phyloP scores from a whole-genome alignment of 768 basidiomycete genomes.

The Filobasidium floriforme region DNA sequence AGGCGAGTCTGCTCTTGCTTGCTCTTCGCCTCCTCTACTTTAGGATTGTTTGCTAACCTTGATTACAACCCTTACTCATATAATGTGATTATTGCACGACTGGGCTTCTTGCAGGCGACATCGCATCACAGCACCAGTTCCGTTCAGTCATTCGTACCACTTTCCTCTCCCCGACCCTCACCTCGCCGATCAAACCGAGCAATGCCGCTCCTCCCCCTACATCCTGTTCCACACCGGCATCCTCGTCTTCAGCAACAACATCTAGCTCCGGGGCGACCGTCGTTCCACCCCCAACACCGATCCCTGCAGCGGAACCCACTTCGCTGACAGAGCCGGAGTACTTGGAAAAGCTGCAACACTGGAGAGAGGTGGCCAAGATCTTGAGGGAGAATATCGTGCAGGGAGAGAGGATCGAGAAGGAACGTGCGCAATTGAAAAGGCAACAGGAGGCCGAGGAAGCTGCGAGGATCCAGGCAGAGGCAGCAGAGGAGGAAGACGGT shows the following conservation, averaged over 20 bases:
- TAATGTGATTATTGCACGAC: background rate
- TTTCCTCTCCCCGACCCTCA: constrained; percentile 36
- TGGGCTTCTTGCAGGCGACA: constrained; percentile 10
- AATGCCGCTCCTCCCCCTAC: constrained; percentile 11
- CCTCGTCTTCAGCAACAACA: constrained; percentile 21
- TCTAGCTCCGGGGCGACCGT: constrained; percentile 1
- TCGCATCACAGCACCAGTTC: constrained; percentile 23
- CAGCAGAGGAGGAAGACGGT: constrained; percentile 11
- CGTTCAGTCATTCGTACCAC: constrained; percentile 30
- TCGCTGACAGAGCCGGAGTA: constrained; percentile 21
- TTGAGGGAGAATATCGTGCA: constrained; percentile 80
- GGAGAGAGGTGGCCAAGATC: constrained; percentile 64
- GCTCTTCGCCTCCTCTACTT: background rate
- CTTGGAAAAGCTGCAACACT: constrained; percentile 47
- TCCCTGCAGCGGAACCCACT: background rate
- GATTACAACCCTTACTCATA: background rate
- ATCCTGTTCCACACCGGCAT: constrained; percentile 11
- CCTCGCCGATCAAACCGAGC: constrained; percentile 26
- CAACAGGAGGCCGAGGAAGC: background rate
- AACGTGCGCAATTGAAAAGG: constrained; percentile 45
- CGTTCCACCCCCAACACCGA: constrained; percentile 1
- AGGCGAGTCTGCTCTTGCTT: constrained; percentile 21
- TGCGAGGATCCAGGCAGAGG: constrained; percentile 2
- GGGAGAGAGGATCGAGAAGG: constrained; percentile 52
- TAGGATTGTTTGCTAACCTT: background rate